These are phyloP conservation scores for Claviceps capensis DNA, from an alignment of 2,329 filamentous ascomycete species.

Conservation along the genomic window DNA sequence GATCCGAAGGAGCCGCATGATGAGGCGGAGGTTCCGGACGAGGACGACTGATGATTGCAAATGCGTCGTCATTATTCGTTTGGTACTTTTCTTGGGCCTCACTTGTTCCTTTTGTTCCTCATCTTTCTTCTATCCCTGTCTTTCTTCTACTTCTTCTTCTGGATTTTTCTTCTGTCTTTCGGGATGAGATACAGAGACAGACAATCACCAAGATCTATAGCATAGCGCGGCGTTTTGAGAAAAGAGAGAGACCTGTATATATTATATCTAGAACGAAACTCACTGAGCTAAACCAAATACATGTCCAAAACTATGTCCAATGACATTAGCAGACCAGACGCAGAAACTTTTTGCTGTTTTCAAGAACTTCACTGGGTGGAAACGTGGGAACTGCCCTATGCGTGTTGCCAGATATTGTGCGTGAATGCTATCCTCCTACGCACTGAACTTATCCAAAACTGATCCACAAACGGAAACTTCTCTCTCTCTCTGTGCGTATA, in stretches of 20 bases:
- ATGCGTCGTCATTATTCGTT: neutral
- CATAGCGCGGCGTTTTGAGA: slow-evolving; percentile 5
- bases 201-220: neutral
- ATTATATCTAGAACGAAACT: neutral
- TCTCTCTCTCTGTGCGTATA: no score
- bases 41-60: slow-evolving; percentile 18
- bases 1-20: slow-evolving; percentile 74
- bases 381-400: no score
- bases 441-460: no score
- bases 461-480: no score
- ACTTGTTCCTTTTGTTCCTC: neutral
- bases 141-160: neutral
- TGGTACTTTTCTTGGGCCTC: no score
- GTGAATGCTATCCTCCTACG: no score
- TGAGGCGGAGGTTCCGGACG: slow-evolving; percentile 29
- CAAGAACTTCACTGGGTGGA: no score
- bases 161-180: neutral
- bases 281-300: no score
- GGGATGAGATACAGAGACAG: neutral
- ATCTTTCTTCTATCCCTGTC: neutral
- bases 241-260: neutral
- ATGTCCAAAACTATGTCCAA: no score
- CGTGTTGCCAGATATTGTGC: no score
- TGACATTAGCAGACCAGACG: no score
- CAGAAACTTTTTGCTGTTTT: no score